These are phyloP conservation scores for Schwanniomyces etchellsii DNA, from an alignment of 1,139 yeast species.

Conservation along the genomic window DNA sequence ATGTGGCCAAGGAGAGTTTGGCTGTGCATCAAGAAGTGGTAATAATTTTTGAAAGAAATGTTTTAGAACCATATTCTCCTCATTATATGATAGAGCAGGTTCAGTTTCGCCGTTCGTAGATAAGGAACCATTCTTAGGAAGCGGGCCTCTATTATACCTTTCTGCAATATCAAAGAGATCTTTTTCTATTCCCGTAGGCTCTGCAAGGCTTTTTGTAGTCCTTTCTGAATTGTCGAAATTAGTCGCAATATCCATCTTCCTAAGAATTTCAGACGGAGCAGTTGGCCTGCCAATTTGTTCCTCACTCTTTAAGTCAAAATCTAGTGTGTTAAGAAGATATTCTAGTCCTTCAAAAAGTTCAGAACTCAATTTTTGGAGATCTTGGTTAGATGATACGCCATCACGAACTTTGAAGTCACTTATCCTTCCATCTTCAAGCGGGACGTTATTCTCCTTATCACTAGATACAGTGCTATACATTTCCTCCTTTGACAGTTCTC, in stretches of 20 bases:
- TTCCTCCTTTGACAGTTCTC: no score
- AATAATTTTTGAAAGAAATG: conserved; percentile 12
- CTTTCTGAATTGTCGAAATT: background rate
- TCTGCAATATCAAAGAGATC: background rate
- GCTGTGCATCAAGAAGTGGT: conserved; percentile 13
- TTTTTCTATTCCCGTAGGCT: no score
- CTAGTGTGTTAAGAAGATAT: conserved; percentile 12
- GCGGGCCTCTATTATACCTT: conserved; percentile 1
- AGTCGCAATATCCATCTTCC: background rate
- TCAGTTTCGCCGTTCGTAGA: background rate
- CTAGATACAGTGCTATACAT: background rate
- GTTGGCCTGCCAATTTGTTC: background rate
- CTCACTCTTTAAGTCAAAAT: background rate
- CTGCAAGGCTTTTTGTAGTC: background rate
- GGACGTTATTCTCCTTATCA: background rate
- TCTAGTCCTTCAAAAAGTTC: conserved; percentile 17
- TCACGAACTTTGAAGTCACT: no score
- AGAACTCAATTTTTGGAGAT: conserved; percentile 9
- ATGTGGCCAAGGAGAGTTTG: conserved; percentile 14
- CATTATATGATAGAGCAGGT: conserved; percentile 17
- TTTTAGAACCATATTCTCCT: conserved; percentile 11
- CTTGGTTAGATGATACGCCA: background rate
- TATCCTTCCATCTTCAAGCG: background rate
- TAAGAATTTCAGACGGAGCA: background rate
- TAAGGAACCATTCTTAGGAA: background rate